Percentiles rank a stretch among this genome's conserved stretches.
phyloP scores from a whole-genome alignment of 306 rosid genomes.

The Casuarina glauca region DNA sequence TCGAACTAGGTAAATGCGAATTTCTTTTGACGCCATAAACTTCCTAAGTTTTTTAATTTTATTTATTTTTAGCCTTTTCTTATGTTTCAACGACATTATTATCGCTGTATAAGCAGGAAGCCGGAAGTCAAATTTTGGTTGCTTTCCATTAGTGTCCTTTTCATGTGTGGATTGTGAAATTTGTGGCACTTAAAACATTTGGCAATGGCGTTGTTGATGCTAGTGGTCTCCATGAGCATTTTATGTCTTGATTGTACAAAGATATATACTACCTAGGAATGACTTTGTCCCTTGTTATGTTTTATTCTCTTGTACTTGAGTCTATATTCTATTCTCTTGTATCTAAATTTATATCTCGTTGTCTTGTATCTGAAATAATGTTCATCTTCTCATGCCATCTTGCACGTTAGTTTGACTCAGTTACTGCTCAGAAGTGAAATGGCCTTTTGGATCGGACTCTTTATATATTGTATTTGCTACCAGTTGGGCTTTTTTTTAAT shows the following conservation, averaged over 20 bases:
- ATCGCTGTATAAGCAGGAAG: slow-evolving; percentile 10
- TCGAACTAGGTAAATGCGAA: neutral
- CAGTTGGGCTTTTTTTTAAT: no score
- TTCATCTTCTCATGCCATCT: neutral
- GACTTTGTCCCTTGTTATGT: slow-evolving; percentile 14
- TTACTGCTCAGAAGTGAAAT: no score
- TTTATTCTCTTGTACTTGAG: neutral
- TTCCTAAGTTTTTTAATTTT: neutral
- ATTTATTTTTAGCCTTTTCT: neutral
- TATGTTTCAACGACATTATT: neutral
- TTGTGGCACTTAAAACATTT: neutral
- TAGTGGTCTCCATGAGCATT: slow-evolving; percentile 11
- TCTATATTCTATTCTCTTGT: no score
- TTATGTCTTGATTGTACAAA: slow-evolving; percentile 2
- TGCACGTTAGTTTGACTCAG: neutral
- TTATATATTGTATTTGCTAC: no score
- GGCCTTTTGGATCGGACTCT: no score
- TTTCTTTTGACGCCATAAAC: neutral
- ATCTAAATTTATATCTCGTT: no score
- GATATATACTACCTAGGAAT: slow-evolving; percentile 11
- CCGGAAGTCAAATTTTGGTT: slow-evolving; percentile 8
- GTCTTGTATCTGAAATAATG: slow-evolving; percentile 10
- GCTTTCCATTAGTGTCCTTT: slow-evolving; percentile 5
- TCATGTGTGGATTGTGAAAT: slow-evolving; percentile 6
- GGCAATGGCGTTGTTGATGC: neutral